Percentiles rank a stretch among this genome's conserved stretches.
Conservation (phyloP, 2,329 filamentous ascomycete species). For the Trematosphaeria pertusa region DNA sequence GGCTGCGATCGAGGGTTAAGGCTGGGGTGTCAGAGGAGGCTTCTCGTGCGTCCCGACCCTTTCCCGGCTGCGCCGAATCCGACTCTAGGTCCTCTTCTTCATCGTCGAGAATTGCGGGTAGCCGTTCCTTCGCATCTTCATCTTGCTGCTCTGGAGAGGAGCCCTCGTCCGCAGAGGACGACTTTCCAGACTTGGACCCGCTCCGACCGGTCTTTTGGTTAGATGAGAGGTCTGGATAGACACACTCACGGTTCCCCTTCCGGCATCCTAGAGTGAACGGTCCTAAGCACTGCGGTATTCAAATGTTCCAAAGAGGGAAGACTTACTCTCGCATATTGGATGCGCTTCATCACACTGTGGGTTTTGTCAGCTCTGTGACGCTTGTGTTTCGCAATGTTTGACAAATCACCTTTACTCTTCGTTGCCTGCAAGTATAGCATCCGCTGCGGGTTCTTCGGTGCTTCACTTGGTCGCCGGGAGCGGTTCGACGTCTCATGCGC, state of each 20-base stretch:
- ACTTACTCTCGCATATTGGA: conserved; percentile 79
- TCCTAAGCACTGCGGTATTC: conserved; percentile 19
- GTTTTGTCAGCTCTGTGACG: conserved; percentile 29
- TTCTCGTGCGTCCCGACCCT: conserved; percentile 39
- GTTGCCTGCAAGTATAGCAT: conserved; percentile 88
- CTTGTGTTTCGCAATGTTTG: too few species aligned
- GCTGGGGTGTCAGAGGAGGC: conserved; percentile 49
- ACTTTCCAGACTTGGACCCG: conserved; percentile 52
- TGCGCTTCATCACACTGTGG: conserved; percentile 85
- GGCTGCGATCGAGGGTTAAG: conserved; percentile 53
- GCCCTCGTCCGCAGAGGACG: conserved; percentile 54
- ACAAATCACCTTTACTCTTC: conserved; percentile 80
- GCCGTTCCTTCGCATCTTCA: conserved; percentile 47
- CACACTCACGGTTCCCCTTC: conserved; percentile 89
- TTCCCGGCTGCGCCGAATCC: conserved; percentile 20
- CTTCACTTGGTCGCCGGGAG: conserved; percentile 75
- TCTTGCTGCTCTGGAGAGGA: conserved; percentile 61
- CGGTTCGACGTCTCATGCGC: conserved; percentile 39
- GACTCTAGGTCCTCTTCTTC: conserved; percentile 53
- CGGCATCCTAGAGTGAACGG: conserved; percentile 70
- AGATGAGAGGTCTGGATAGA: conserved; percentile 78
- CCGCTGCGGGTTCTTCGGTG: conserved; percentile 92
- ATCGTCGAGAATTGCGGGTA: conserved; percentile 54
- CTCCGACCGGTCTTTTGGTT: conserved; percentile 57
- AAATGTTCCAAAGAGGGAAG: conserved; percentile 10